phyloP scores from a whole-genome alignment of 352 stramenopile species.

The Globisporangium orthogonon region DNA sequence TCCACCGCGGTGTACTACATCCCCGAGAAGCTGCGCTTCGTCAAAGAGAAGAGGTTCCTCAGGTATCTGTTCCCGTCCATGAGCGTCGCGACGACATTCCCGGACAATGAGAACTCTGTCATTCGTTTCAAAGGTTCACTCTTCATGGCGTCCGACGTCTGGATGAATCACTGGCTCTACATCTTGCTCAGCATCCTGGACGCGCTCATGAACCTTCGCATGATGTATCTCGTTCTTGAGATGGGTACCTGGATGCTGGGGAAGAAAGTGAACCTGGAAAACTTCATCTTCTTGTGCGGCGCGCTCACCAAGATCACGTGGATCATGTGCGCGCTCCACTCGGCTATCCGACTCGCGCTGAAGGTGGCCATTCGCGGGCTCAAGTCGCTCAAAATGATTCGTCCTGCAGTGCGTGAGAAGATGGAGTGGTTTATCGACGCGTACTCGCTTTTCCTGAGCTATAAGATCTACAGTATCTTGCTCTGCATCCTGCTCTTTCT shows the following conservation, averaged over 20 bases:
- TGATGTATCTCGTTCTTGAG: slow-evolving; percentile 34
- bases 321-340: slow-evolving; percentile 47
- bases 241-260: slow-evolving; percentile 12
- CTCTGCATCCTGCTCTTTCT: slow-evolving; percentile 25
- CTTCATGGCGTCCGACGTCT: neutral
- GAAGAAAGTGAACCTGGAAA: too few species aligned
- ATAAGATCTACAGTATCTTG: too few species aligned
- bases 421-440: too few species aligned
- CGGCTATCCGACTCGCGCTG: slow-evolving; percentile 16
- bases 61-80: slow-evolving; percentile 47
- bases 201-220: slow-evolving; percentile 27
- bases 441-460: too few species aligned
- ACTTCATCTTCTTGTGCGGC: too few species aligned
- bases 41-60: slow-evolving; percentile 23
- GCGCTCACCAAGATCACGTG: slow-evolving; percentile 27
- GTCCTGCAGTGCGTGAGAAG: too few species aligned
- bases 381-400: slow-evolving; percentile 8
- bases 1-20: slow-evolving; percentile 34
- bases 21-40: slow-evolving; percentile 6
- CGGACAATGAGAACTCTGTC: slow-evolving; percentile 19
- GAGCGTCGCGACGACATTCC: slow-evolving; percentile 22
- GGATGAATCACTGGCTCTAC: too few species aligned
- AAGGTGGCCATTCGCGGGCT: slow-evolving; percentile 24
- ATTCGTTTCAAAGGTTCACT: neutral
- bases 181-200: slow-evolving; percentile 46